These are phyloP conservation scores for Hanseniaspora osmophila DNA, from an alignment of 805 yeast species.

Conservation along the genomic window DNA sequence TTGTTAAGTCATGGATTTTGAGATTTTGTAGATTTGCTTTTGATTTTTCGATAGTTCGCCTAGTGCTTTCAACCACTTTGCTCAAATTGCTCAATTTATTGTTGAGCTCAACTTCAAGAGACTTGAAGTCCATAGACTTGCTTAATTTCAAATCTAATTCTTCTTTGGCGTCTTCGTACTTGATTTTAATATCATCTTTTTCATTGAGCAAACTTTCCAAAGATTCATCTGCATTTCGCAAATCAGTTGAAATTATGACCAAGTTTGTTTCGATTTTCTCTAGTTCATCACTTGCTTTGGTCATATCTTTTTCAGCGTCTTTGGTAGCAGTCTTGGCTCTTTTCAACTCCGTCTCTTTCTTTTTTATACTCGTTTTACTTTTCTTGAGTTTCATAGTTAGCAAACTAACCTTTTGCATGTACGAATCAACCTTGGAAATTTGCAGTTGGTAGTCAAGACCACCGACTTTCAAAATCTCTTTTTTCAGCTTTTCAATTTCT, in stretches of 20 bases:
- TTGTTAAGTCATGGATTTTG: conserved; percentile 40
- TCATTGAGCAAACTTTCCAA: conserved; percentile 18
- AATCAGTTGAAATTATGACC: conserved; percentile 15
- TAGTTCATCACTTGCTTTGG: conserved; percentile 1
- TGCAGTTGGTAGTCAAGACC: conserved; percentile 75
- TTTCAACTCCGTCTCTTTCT: conserved; percentile 48
- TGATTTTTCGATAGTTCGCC: conserved; percentile 26
- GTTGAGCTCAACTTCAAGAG: conserved; percentile 52
- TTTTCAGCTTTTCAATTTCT: conserved; percentile 49
- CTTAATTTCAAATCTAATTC: conserved; percentile 27
- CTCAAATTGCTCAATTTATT: conserved; percentile 48
- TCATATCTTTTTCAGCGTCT: conserved; percentile 36
- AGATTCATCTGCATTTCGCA: conserved; percentile 22
- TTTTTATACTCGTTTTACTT: conserved; percentile 42
- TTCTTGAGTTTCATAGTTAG: conserved; percentile 40
- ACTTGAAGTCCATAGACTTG: conserved; percentile 41
- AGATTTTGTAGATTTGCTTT: conserved; percentile 29
- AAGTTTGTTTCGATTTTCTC: conserved; percentile 25
- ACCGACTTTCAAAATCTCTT: conserved; percentile 77
- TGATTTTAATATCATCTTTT: conserved; percentile 28
- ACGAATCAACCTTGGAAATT: conserved; percentile 67
- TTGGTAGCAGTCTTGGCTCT: conserved; percentile 29
- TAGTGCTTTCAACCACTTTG: conserved; percentile 24
- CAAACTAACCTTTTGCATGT: conserved; percentile 50
- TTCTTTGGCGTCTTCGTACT: conserved; percentile 29